Evolutionary conservation across 495 filamentous ascomycete species (phyloP).

Genomic region (Hypoxylon lienhwacheense): DNA sequence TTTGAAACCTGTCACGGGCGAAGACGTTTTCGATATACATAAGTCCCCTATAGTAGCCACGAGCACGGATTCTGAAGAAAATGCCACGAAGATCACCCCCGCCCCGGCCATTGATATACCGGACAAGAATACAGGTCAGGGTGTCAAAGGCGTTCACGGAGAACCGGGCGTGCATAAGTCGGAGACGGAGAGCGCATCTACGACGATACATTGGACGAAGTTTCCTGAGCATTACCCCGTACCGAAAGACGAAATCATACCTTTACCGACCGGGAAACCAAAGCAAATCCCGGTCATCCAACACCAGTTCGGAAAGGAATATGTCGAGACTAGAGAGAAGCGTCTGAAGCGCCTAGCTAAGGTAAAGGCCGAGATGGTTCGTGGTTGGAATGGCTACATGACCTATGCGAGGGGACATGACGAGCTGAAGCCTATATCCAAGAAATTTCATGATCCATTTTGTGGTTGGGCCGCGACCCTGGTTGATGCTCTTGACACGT

Average conservation of each 20-base stretch:
- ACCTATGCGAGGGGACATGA: constrained; percentile 81
- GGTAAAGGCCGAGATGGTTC: constrained; percentile 76
- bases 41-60: constrained; percentile 19
- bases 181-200: constrained; percentile 29
- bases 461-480: constrained; percentile 94
- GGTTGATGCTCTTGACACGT: constrained; percentile 88
- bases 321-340: constrained; percentile 58
- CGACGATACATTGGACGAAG: constrained; percentile 66
- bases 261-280: constrained; percentile 69
- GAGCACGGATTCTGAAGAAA: constrained; percentile 39
- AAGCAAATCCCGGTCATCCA: constrained; percentile 77
- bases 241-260: constrained; percentile 66
- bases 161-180: constrained; percentile 16
- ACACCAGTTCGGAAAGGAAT: constrained; percentile 65
- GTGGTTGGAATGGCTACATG: constrained; percentile 83
- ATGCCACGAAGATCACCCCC: constrained; percentile 36
- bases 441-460: constrained; percentile 70
- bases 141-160: constrained; percentile 28
- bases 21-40: constrained; percentile 19
- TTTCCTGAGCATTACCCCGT: constrained; percentile 75
- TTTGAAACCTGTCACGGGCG: constrained; percentile 39
- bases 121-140: constrained; percentile 39
- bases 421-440: constrained; percentile 73
- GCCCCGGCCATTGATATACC: constrained; percentile 42
- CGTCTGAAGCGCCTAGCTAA: constrained; percentile 64